Evolutionary conservation across 495 filamentous ascomycete genomes (phyloP).

Genomic region (Xylaria curta): DNA sequence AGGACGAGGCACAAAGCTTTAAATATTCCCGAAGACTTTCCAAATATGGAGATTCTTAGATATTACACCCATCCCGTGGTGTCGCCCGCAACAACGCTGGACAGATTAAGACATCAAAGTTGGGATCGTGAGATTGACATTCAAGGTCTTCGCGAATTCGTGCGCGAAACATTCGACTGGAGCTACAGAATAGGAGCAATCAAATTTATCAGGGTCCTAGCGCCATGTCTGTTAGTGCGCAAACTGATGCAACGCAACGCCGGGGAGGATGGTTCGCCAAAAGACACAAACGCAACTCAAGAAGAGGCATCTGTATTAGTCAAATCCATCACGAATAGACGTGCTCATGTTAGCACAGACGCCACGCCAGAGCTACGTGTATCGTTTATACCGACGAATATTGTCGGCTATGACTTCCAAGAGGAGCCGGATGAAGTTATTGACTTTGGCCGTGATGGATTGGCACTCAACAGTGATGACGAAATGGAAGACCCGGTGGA

Average conservation of each 20-base stretch:
- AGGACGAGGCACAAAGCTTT: conserved; percentile 73
- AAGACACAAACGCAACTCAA: conserved; percentile 49
- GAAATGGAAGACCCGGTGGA: conserved; percentile 62
- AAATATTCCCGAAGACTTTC: conserved; percentile 80
- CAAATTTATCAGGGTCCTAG: conserved; percentile 83
- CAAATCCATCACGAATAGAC: conserved; percentile 65
- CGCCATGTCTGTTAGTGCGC: conserved; percentile 75
- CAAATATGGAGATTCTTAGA: conserved; percentile 74
- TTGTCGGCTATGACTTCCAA: conserved; percentile 78
- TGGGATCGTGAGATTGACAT: conserved; percentile 74
- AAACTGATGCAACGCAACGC: conserved; percentile 58
- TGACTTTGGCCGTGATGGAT: conserved; percentile 54
- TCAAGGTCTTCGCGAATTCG: conserved; percentile 70
- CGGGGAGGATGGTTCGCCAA: conserved; percentile 28
- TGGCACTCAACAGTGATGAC: conserved; percentile 59
- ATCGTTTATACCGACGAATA: conserved; percentile 73
- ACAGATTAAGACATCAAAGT: conserved; percentile 60
- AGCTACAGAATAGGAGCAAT: conserved; percentile 74
- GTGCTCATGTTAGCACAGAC: conserved; percentile 77
- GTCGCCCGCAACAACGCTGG: conserved; percentile 66
- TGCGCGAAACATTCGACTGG: conserved; percentile 86
- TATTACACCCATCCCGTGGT: conserved; percentile 89
- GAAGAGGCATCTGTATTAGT: conserved; percentile 59
- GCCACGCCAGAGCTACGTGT: conserved; percentile 76
- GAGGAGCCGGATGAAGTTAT: conserved; percentile 68